Evolutionary conservation across 441 rosid species (phyloP).

Genomic region (Croton setiger): DNA sequence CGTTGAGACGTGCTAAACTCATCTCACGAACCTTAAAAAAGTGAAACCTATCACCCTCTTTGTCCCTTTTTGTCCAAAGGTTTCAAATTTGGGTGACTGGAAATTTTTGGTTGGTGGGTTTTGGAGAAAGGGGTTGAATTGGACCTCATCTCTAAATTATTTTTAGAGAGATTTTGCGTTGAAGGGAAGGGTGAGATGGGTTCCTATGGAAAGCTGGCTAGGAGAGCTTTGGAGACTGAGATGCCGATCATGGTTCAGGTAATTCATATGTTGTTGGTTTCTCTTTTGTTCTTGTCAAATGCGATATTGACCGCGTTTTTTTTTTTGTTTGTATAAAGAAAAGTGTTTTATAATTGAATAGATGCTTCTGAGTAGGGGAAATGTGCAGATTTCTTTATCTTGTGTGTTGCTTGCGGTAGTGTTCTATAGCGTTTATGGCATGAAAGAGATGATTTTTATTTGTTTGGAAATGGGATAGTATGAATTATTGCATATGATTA

Average conservation of each 20-base stretch:
- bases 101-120: slow-evolving; percentile 19
- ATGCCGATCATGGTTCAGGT: slow-evolving; percentile 94
- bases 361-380: neutral
- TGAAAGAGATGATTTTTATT: neutral
- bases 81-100: neutral
- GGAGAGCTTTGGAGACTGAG: slow-evolving; percentile 75
- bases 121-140: neutral
- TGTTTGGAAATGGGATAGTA: neutral
- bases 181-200: slow-evolving; percentile 56
- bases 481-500: neutral
- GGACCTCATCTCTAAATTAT: neutral
- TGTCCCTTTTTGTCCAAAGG: neutral
- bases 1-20: slow-evolving; percentile 24
- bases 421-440: neutral
- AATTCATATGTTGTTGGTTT: slow-evolving; percentile 20
- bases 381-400: neutral
- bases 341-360: slow-evolving; percentile 3
- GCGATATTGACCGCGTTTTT: neutral
- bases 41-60: neutral
- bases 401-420: neutral
- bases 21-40: neutral
- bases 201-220: slow-evolving; percentile 70
- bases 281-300: neutral
- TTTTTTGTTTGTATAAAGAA: slow-evolving; percentile 5
- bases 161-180: slow-evolving; percentile 5